Percentiles rank a stretch among this genome's conserved stretches.
These are phyloP conservation scores for Chondrostereum purpureum DNA, from an alignment of 1,284 basidiomycete genomes.

Conservation along the genomic window DNA sequence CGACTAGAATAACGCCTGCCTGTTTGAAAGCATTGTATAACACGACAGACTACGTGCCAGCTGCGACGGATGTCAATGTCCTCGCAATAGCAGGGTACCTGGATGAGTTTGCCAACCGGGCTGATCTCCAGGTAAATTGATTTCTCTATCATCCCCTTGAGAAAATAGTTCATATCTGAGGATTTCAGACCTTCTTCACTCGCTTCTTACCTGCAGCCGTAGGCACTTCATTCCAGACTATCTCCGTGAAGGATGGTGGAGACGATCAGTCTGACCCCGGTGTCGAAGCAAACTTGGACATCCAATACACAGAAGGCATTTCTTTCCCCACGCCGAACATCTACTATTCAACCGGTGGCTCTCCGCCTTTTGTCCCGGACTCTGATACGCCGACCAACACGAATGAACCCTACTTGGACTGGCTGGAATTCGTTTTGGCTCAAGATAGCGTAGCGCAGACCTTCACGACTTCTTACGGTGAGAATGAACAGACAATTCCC, in stretches of 20 bases:
- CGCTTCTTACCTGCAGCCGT: constrained; percentile 48
- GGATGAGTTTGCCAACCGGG: constrained; percentile 45
- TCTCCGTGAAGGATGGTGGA: constrained; percentile 51
- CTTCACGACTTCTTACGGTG: constrained; percentile 62
- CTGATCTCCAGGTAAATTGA: constrained; percentile 38
- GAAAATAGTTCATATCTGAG: no score
- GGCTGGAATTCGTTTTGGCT: constrained; percentile 50
- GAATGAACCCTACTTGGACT: constrained; percentile 63
- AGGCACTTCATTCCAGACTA: constrained; percentile 44
- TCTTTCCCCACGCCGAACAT: constrained; percentile 43
- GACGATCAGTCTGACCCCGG: constrained; percentile 48
- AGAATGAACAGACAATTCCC: constrained; percentile 70
- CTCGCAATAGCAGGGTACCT: constrained; percentile 36
- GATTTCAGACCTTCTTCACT: constrained; percentile 53
- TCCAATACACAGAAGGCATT: constrained; percentile 60
- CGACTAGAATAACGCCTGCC: constrained; percentile 34
- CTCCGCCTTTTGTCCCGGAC: constrained; percentile 5
- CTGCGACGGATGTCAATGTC: constrained; percentile 19
- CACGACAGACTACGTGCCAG: constrained; percentile 21
- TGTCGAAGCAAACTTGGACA: constrained; percentile 66
- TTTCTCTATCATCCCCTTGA: no score
- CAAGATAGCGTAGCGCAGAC: constrained; percentile 40
- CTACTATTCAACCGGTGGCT: constrained; percentile 30
- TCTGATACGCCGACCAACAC: constrained; percentile 28
- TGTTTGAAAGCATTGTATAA: constrained; percentile 32